These are phyloP conservation scores for Ceratobasidium theobromae DNA, from an alignment of 1,284 basidiomycete genomes.

Conservation along the genomic window DNA sequence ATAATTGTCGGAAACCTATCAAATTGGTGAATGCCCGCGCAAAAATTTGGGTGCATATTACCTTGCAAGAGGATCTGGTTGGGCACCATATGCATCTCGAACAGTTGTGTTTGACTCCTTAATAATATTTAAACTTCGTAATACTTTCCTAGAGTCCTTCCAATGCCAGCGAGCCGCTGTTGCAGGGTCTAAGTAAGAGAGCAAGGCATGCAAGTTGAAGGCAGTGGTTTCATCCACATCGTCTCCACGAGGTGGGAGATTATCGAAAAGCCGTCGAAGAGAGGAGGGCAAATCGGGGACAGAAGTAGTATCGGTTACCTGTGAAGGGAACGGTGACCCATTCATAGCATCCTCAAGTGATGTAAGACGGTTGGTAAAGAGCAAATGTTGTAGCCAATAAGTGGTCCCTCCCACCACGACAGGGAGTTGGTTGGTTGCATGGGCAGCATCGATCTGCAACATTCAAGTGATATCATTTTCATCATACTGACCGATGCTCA, in stretches of 20 bases:
- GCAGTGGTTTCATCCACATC: constrained; percentile 56
- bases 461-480: constrained; percentile 2
- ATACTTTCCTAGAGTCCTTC: constrained; percentile 88
- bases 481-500: constrained; percentile 46
- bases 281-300: constrained; percentile 50
- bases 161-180: constrained; percentile 93
- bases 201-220: constrained; percentile 63
- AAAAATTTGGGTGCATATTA: constrained; percentile 12
- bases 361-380: constrained; percentile 72
- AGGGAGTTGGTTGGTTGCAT: constrained; percentile 64
- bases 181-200: constrained; percentile 69
- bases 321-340: constrained; percentile 22
- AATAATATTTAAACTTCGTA: constrained; percentile 78
- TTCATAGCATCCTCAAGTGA: constrained; percentile 40
- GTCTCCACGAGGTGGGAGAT: constrained; percentile 56
- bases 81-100: constrained; percentile 7
- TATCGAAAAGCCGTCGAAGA: constrained; percentile 53
- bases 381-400: constrained; percentile 95
- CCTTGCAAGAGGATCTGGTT: constrained; percentile 14
- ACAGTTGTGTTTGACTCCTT: constrained; percentile 51
- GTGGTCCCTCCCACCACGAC: constrained; percentile 94
- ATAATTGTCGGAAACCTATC: constrained; percentile 78
- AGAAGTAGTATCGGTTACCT: constrained; percentile 39
- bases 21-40: neutral
- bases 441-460: constrained; percentile 68